Percentiles rank a stretch among this genome's conserved stretches.
Conservation (phyloP, 176 grass and related monocot species). For the Canna indica region DNA sequence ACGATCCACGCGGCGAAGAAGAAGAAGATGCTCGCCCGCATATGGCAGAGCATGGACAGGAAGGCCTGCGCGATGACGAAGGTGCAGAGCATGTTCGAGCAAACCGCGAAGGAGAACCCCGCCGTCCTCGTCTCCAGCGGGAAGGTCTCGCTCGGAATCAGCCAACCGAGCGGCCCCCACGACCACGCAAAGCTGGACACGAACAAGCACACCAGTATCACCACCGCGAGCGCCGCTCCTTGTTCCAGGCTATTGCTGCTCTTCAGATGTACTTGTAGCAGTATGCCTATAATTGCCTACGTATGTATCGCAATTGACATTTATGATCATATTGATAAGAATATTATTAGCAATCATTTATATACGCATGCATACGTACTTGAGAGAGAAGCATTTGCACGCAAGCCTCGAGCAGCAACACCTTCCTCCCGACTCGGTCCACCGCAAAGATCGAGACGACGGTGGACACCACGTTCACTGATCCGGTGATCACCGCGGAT, state of each 20-base stretch:
- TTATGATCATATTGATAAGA: too few relatives aligned
- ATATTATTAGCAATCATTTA: too few relatives aligned
- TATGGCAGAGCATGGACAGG: slow-evolving; percentile 22
- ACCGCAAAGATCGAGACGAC: slow-evolving; percentile 3
- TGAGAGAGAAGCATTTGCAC: slow-evolving; percentile 12
- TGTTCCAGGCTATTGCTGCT: neutral
- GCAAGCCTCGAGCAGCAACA: slow-evolving; percentile 9
- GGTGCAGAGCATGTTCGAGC: slow-evolving; percentile 32
- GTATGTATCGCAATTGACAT: too few relatives aligned
- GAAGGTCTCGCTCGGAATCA: slow-evolving; percentile 31
- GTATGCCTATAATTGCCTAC: neutral
- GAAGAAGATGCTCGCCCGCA: slow-evolving; percentile 23
- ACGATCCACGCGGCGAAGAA: slow-evolving; percentile 23
- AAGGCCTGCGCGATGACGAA: slow-evolving; percentile 22
- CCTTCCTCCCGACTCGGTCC: slow-evolving; percentile 7
- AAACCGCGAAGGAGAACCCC: slow-evolving; percentile 10
- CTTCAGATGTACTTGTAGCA: neutral
- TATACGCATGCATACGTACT: too few relatives aligned
- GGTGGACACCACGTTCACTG: slow-evolving; percentile 3
- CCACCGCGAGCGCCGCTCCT: neutral
- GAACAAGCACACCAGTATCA: slow-evolving; percentile 20
- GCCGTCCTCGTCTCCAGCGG: slow-evolving; percentile 25
- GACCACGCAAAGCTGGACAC: slow-evolving; percentile 31
- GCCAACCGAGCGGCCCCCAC: slow-evolving; percentile 34
- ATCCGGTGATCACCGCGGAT: slow-evolving; percentile 6